Evolutionary conservation across 2,329 filamentous ascomycete genomes (phyloP).

Genomic region (Lasiodiplodia sp.): DNA sequence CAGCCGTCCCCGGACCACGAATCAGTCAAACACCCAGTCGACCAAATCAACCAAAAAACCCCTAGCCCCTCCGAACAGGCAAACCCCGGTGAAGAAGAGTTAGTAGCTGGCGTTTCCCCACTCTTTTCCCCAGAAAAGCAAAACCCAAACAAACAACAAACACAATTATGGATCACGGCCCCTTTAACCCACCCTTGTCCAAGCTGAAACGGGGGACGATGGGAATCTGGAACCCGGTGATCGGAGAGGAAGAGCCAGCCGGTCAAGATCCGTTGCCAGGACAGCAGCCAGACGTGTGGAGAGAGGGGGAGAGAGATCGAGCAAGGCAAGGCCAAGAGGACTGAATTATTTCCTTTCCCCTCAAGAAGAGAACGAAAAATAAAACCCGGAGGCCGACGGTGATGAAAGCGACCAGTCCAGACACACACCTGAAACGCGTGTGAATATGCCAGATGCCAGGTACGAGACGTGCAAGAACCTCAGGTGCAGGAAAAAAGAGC

Average conservation of each 20-base stretch:
- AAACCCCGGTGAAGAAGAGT: background rate
- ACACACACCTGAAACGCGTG: too few species aligned
- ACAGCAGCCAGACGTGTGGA: background rate
- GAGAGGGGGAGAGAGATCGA: background rate
- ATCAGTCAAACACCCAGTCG: background rate
- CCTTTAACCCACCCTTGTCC: background rate
- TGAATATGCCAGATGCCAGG: too few species aligned
- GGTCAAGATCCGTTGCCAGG: background rate
- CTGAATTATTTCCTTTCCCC: too few species aligned
- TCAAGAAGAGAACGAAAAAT: too few species aligned
- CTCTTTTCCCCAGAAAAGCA: background rate
- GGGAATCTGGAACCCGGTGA: background rate
- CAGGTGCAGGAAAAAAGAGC: too few species aligned
- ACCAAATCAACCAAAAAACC: background rate
- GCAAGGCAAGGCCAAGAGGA: too few species aligned
- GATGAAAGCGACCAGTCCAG: too few species aligned
- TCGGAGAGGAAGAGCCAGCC: background rate
- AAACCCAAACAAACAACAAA: background rate
- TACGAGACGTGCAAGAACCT: too few species aligned
- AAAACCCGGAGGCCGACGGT: too few species aligned
- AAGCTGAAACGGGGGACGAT: background rate
- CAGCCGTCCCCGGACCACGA: background rate
- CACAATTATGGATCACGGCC: background rate
- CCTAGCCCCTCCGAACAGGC: background rate
- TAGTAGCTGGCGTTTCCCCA: background rate